Conservation (phyloP, 139 green algal species). For the Picochlorum sp. region DNA sequence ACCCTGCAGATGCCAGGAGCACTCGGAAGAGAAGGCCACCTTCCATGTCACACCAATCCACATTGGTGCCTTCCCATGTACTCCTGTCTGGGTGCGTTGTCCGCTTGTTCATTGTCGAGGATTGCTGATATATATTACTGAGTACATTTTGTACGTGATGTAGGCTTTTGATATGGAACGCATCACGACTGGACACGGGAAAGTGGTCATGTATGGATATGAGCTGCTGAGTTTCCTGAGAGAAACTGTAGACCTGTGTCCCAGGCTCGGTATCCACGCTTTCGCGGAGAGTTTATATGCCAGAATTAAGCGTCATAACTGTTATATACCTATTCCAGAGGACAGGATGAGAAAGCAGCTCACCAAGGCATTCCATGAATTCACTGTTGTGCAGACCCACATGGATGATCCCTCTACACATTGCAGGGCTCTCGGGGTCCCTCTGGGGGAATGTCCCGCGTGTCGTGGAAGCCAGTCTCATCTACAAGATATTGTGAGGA, state of each 20-base stretch:
- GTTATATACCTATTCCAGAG: too few relatives aligned
- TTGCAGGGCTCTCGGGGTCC: too few relatives aligned
- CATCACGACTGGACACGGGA: constrained; percentile 1
- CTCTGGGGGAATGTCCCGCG: too few relatives aligned
- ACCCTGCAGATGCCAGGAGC: too few relatives aligned
- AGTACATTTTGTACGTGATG: not conserved
- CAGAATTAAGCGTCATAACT: constrained; percentile 5
- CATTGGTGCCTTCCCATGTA: constrained; percentile 5
- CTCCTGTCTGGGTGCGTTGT: constrained; percentile 1
- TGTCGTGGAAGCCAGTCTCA: too few relatives aligned
- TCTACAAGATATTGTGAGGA: too few relatives aligned
- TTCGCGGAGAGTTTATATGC: not conserved
- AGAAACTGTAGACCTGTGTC: constrained; percentile 5
- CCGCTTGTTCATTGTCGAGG: constrained; percentile 1
- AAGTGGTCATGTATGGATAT: constrained; percentile 7
- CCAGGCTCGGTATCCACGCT: constrained; percentile 3
- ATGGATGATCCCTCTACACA: too few relatives aligned
- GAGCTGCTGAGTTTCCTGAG: too few relatives aligned
- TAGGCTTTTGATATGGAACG: constrained; percentile 5
- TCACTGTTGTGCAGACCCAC: too few relatives aligned
- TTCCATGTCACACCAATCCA: constrained; percentile 5
- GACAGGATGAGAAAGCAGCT: too few relatives aligned
- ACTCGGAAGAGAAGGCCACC: too few relatives aligned
- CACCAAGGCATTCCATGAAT: too few relatives aligned
- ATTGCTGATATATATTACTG: not conserved